Evolutionary conservation across 2,329 filamentous ascomycete species (phyloP).

Genomic region (Cercospora citrullina): DNA sequence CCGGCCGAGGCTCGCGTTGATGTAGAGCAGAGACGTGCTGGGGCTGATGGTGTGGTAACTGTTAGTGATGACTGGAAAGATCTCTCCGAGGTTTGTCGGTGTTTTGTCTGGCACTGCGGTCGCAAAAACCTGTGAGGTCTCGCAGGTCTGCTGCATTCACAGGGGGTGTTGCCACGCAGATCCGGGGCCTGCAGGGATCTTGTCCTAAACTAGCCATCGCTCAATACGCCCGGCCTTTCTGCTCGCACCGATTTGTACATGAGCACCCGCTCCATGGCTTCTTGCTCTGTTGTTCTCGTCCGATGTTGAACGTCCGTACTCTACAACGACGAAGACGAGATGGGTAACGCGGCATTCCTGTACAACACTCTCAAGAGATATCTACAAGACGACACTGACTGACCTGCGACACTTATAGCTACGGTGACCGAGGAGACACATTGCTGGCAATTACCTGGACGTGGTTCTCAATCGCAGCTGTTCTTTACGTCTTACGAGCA

Average conservation of each 20-base stretch:
- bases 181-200: neutral
- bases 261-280: neutral
- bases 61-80: neutral
- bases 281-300: neutral
- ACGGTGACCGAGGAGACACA: conserved; percentile 12
- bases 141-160: neutral
- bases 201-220: neutral
- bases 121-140: neutral
- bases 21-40: neutral
- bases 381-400: neutral
- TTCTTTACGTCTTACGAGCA: conserved; percentile 17
- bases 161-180: neutral
- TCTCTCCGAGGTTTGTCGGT: neutral
- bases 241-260: neutral
- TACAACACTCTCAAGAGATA: neutral
- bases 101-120: neutral
- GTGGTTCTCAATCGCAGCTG: conserved; percentile 16
- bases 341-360: conserved; percentile 2
- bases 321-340: neutral
- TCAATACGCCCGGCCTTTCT: neutral
- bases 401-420: neutral
- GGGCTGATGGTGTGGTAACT: neutral
- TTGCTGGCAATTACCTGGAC: conserved; percentile 23
- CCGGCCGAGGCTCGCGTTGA: neutral
- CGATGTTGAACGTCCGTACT: neutral